Percentiles rank a stretch among this genome's conserved stretches.
Evolutionary conservation across 106 monocot genomes (phyloP).

Genomic region (Acorus calamus): DNA sequence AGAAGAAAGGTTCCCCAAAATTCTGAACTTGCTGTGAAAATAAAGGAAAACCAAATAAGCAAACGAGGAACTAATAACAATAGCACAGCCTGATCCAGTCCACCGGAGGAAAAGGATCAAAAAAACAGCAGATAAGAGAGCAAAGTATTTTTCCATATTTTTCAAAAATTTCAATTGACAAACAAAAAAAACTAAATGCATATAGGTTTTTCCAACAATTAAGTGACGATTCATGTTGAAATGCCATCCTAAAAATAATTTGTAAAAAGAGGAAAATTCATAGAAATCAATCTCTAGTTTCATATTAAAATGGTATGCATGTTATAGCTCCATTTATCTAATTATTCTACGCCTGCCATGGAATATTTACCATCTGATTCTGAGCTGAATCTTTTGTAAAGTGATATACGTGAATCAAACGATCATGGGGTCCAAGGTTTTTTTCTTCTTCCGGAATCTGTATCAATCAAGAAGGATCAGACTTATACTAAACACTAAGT

Average conservation of each 20-base stretch:
- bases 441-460: conserved; percentile 99
- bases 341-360: no score
- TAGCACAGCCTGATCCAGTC: no score
- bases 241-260: background rate
- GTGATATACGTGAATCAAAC: conserved; percentile 97
- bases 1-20: conserved; percentile 96
- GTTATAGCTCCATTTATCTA: no score
- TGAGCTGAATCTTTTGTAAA: conserved; percentile 78
- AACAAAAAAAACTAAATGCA: no score
- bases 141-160: no score
- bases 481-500: background rate
- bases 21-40: conserved; percentile 76
- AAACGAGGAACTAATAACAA: no score
- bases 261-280: conserved; percentile 6
- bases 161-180: no score
- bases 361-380: conserved; percentile 53
- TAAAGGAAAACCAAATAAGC: background rate
- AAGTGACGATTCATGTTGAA: background rate
- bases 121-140: no score
- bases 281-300: background rate
- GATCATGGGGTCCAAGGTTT: conserved; percentile 79
- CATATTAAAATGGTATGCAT: background rate
- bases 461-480: background rate
- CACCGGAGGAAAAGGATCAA: no score
- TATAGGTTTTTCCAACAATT: no score